Conservation (phyloP, 108 stramenopile species). For the Stephanodiscus minutulus region DNA sequence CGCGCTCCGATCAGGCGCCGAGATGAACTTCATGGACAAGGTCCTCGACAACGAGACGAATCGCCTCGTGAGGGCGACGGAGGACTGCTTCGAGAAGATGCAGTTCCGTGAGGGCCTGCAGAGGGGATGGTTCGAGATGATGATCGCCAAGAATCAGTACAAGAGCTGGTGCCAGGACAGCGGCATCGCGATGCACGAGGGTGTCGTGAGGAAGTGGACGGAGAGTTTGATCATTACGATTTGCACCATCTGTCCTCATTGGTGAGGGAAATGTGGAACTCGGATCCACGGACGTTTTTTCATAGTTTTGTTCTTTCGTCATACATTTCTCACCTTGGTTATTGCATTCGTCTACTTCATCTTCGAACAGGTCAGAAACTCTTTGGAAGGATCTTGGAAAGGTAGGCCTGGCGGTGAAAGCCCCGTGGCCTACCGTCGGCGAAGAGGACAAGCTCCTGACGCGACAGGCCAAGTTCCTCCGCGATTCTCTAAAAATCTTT, state of each 20-base stretch:
- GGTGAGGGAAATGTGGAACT: conserved; percentile 48
- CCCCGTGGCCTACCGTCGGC: conserved; percentile 82
- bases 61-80: conserved; percentile 69
- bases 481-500: conserved; percentile 73
- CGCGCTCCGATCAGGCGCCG: conserved; percentile 55
- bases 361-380: conserved; percentile 59
- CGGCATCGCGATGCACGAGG: conserved; percentile 83
- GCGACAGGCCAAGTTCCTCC: conserved; percentile 83
- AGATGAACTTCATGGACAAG: conserved; percentile 81
- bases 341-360: conserved; percentile 4
- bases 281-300: background rate
- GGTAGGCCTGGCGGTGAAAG: conserved; percentile 81
- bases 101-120: conserved; percentile 93
- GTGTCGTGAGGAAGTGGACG: conserved; percentile 72
- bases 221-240: conserved; percentile 80
- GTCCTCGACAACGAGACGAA: conserved; percentile 93
- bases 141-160: conserved; percentile 89
- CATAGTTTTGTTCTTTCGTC: conserved; percentile 11
- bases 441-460: conserved; percentile 87
- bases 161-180: conserved; percentile 91
- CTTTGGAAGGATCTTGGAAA: conserved; percentile 80
- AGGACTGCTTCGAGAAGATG: conserved; percentile 71
- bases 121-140: conserved; percentile 91
- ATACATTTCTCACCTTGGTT: background rate
- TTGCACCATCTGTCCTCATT: conserved; percentile 92